Conservation (phyloP, 2,329 filamentous ascomycete genomes). For the Cordyceps cateniannulata region DNA sequence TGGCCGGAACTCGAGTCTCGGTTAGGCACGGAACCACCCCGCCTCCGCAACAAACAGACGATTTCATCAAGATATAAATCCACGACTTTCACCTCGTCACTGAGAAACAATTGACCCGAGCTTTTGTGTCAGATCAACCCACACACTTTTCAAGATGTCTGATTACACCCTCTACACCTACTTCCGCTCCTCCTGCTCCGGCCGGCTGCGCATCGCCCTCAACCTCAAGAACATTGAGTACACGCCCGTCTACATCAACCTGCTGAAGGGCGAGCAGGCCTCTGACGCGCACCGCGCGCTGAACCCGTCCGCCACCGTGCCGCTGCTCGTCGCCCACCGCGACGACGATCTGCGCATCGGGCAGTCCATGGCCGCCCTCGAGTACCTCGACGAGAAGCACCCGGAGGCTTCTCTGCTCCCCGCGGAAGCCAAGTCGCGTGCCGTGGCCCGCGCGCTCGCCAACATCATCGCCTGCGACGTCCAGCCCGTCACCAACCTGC, state of each 20-base stretch:
- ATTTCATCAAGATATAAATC: not conserved
- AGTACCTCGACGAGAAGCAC: slow-evolving; percentile 53
- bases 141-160: slow-evolving; percentile 16
- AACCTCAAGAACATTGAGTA: slow-evolving; percentile 47
- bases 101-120: not conserved
- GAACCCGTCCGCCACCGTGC: slow-evolving; percentile 51
- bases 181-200: slow-evolving; percentile 57
- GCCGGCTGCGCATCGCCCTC: slow-evolving; percentile 53
- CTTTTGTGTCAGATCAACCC: not conserved
- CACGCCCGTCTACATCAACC: slow-evolving; percentile 42
- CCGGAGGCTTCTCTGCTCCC: slow-evolving; percentile 40
- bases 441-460: slow-evolving; percentile 45
- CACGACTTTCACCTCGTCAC: too few species aligned
- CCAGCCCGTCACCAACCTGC: slow-evolving; percentile 54
- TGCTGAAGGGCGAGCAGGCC: slow-evolving; percentile 47
- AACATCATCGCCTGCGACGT: slow-evolving; percentile 50
- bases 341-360: slow-evolving; percentile 35
- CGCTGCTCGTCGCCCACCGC: slow-evolving; percentile 40
- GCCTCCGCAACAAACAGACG: not conserved
- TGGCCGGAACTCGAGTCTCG: not conserved
- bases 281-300: slow-evolving; percentile 35
- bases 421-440: slow-evolving; percentile 35
- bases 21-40: slow-evolving; percentile 1
- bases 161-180: slow-evolving; percentile 49
- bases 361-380: slow-evolving; percentile 54